Base-by-base conservation (phyloP, 805 yeast species). In the Myxozyma lipomycoides region DNA sequence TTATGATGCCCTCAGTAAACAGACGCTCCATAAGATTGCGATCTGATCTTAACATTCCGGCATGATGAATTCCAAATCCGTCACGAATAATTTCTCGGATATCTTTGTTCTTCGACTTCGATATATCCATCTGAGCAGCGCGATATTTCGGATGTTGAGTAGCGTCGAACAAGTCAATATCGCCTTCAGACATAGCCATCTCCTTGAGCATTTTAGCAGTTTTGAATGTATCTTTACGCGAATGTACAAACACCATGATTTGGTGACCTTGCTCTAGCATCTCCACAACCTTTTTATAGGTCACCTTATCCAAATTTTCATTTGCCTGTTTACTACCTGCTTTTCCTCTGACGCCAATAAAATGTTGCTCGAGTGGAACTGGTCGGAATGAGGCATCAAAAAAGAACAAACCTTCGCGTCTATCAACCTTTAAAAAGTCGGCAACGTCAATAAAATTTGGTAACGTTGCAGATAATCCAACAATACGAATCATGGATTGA, bases 61-160 rank as follows among this genome's bases (percentile, higher is more conserved):
- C 99, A 70, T 93, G 98, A 67, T 93, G 99, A 2, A 86, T 78
- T 45, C 97, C 98, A 67, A 91, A 84, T 0, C 98, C 98, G 49
- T 73, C 70, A 44, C 73, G 79, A 61, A 87, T 87, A 10, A 93
- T 71, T 61, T 93, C 98, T 46, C 82, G 75, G 65, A 89, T 67
- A 60, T 91, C 98, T 57, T 78, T 84, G 63, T 81, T 87, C 60
- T 84, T 78, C 61, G 83, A 84, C 35, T 62, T 74, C 1, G 78
- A 70, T 72, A 88, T 77, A 51, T 91, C 97, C 52, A 83, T 73
- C 25, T 72, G 72, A 59, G 72, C 82, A 49, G 69, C 15, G 28
- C 61, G 43, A 42, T 47, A 9, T 66, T 73, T 32, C 58, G 60
- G 65, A 12, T 73, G 62, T 2, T 73, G 73, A 0, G 79, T 62